Base-by-base conservation (phyloP, 768 basidiomycete genomes). In the Kwoniella europaea region DNA sequence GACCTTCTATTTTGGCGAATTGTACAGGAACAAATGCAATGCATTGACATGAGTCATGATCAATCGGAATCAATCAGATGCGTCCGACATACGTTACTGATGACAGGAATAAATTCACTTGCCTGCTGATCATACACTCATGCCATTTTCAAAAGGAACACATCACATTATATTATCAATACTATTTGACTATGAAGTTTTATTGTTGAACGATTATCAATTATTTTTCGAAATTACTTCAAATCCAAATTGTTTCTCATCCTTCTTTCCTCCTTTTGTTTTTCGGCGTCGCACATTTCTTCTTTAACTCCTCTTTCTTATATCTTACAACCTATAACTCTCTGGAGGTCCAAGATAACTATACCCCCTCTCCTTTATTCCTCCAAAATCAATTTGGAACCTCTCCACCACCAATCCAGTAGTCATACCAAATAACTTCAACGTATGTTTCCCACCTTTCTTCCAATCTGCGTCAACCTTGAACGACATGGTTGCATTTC, bases 371-470 rank as follows among this genome's bases (percentile, higher is more conserved):
- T 54, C 46, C 53, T 65, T 63, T 27, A 79, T 76, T 1, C 77
- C 77, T 24, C 77, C 77, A 15, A 79, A 24, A 69, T 79, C 77
- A 20, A 79, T 52, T 69, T 65, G 69, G 15, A 79, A 71, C 69
- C 77, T 67, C 71, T 82, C 80, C 15, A 82, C 43, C 6, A 82
- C 73, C 59, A 82, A 44, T 15, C 78, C 80, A 20, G 75, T 67
- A 3, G 73, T 76, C 75, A 79, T 79, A 18, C 78, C 78, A 56
- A 55, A 79, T 9, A 82, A 56, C 15, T 22, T 76, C 13, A 79
- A 44, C 18, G 72, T 79, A 56, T 82, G 80, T 22, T 60, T 56
- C 3, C 68, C 68, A 18, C 44, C 52, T 16, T 53, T 16, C n/a
- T 68, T 59, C 58, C 57, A 65, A 3, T 58, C 65, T 4, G 64